Base-by-base conservation (phyloP, 2,329 filamentous ascomycete species). In the Fusarium siculi region DNA sequence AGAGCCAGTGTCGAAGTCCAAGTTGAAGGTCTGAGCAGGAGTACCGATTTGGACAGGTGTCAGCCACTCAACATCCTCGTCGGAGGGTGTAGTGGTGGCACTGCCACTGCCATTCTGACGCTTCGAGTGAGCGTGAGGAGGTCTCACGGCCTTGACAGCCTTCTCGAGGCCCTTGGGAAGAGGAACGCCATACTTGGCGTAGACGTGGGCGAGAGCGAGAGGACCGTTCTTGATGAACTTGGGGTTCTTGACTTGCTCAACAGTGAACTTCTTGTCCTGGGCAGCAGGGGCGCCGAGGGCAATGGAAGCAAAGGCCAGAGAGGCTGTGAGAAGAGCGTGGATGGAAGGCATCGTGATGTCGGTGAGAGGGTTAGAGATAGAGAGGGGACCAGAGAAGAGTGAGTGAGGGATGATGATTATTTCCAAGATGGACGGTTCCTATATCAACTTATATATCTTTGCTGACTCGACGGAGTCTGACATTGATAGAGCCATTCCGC, bases 1-100 rank as follows among this genome's bases (percentile, higher is more conserved):
- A 5, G 84, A 86, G 2, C 84, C 85, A 3, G 85, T 86, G 64
- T 86, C 84, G 52, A 86, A 84, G 72, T 85, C 81, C 54, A 86
- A 74, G 40, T 82, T 81, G 53, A 86, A 76, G 2, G 80, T 83
- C 73, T 86, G 82, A 8, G 82, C 78, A 14, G 84, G 84, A 10
- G 82, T 83, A 19, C 84, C 84, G n/a, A 85, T 82, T 43, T 81
- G 76, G 18, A 85, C 81, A 9, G 82, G 81, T 7, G 80, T 79
- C 56, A 84, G 64, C 71, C 82, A 85, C 74, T 84, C 82, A 25
- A 71, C 39, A n/a, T 84, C 83, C 57, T 76, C 70, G 7, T 76
- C 52, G 32, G 76, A 58, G 2, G 82, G 81, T 0, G 63, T 75
- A 43, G 77, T 77, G 6, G 59, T 55, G 6, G 19, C 69, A 8